Evolutionary conservation across 768 basidiomycete genomes (phyloP), one percentile per base, ranked within the genome.

Genomic region (Lactarius evosmus): DNA sequence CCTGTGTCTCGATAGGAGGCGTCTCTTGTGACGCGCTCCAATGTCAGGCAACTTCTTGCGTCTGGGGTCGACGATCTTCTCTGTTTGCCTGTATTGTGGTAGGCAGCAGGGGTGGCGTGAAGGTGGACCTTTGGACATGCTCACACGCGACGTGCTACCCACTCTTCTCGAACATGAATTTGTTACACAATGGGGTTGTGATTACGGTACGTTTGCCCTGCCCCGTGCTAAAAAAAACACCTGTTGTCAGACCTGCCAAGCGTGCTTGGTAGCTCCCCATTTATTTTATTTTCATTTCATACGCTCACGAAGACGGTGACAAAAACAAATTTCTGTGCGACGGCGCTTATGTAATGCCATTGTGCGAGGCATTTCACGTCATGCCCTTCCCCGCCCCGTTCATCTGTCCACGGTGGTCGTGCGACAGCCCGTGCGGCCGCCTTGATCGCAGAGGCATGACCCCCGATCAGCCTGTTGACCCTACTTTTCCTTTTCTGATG

Each of bases 151-250:
- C 75, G 14, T 76, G n/a, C n/a, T 98, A 34, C 79, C 86, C 2
- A 92, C 94, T 9, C 78, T 97, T 61, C 80, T 90, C 8, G 95
- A 95, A 72, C 89, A 91, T 70, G 95, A 98, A 74, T 98, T 95
- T 72, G 91, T 97, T 9, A 95, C 93, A 2, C 94, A 97, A 70
- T 98, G 95, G 95, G 95, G 97, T 72, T 97, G 95, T 74, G 32
- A 53, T 33, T 97, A 97, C 71, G 91, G 95, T 93, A 72, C 52
- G 85, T 72, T 19, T 14, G 44, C 30, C 44, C n/a, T n/a, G n/a
- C n/a, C n/a, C n/a, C n/a, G 19, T 46, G 34, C 7, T 19, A 12
- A 14, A 19, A 27, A 7, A n/a, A n/a, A n/a, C n/a, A n/a, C n/a
- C 6, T 49, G 16, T 29, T 59, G 58, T 27, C 46, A 25, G 25